Percentiles rank a stretch among this genome's conserved stretches.
Evolutionary conservation across 257 asterid genomes (phyloP).

Genomic region (Solanum virginianum): DNA sequence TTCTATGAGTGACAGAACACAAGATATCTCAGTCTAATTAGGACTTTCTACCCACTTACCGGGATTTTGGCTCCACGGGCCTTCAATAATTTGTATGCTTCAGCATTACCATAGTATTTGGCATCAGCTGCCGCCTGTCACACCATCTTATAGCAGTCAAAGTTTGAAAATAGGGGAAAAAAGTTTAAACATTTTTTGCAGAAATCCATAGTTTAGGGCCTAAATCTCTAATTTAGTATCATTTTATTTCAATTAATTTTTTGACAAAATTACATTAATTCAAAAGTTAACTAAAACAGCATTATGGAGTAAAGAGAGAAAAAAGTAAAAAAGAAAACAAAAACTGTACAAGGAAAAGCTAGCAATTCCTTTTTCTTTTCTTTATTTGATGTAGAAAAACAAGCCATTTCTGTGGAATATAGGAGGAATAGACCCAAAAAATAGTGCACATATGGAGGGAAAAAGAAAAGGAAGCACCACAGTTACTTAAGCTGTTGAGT

Average conservation of each 20-base stretch:
- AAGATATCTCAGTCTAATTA: not conserved
- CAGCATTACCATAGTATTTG: constrained; percentile 82
- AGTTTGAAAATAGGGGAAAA: not conserved
- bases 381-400: not conserved
- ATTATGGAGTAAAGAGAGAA: not conserved
- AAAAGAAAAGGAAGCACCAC: not conserved
- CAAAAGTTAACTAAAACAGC: not conserved
- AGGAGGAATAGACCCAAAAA: not conserved
- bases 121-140: constrained; percentile 98
- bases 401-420: not conserved
- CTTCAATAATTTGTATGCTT: constrained; percentile 70
- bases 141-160: not conserved
- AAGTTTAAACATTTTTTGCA: not conserved
- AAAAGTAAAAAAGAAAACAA: not conserved
- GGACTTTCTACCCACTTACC: constrained; percentile 27
- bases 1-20: constrained; percentile 6
- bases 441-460: not conserved
- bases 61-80: constrained; percentile 91
- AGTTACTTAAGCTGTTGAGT: not conserved
- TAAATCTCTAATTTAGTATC: not conserved
- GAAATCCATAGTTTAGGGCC: not conserved
- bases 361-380: not conserved
- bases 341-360: not conserved
- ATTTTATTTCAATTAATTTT: not conserved
- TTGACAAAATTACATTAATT: not conserved